Evolutionary conservation across 106 monocot species (phyloP).

Genomic region (Allium sativum): DNA sequence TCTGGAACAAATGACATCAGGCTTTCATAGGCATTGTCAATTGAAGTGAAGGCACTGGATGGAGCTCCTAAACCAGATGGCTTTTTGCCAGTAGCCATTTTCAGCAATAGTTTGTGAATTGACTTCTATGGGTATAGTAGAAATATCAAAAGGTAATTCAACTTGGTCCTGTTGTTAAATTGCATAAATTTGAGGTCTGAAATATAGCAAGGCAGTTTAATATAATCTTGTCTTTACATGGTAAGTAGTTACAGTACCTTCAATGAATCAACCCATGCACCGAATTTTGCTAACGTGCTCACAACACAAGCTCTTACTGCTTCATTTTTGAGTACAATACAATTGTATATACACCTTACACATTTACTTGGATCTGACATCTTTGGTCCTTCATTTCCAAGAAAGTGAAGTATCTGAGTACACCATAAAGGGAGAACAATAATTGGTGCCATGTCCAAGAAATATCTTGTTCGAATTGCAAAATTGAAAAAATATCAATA

Average conservation of each 20-base stretch:
- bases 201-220: no score
- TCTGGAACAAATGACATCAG: slow-evolving; percentile 81
- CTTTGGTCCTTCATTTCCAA: slow-evolving; percentile 98
- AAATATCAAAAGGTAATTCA: slow-evolving; percentile 75
- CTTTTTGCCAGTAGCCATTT: slow-evolving; percentile 73
- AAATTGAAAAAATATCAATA: neutral
- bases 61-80: slow-evolving; percentile 52
- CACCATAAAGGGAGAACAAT: neutral
- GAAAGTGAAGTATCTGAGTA: slow-evolving; percentile 85
- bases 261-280: slow-evolving; percentile 78
- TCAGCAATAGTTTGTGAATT: slow-evolving; percentile 86
- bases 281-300: slow-evolving; percentile 97
- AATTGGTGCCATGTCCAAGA: neutral
- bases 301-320: slow-evolving; percentile 93
- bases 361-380: slow-evolving; percentile 94
- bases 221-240: no score
- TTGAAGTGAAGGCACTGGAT: slow-evolving; percentile 35
- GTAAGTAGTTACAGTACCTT: slow-evolving; percentile 49
- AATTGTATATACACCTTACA: slow-evolving; percentile 93
- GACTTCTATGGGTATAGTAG: slow-evolving; percentile 66
- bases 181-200: no score
- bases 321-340: slow-evolving; percentile 96
- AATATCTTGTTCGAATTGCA: neutral
- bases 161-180: slow-evolving; percentile 50
- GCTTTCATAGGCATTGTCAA: slow-evolving; percentile 76